Conservation (phyloP, 208 protist species). For the Acanthamoeba castellanii region DNA sequence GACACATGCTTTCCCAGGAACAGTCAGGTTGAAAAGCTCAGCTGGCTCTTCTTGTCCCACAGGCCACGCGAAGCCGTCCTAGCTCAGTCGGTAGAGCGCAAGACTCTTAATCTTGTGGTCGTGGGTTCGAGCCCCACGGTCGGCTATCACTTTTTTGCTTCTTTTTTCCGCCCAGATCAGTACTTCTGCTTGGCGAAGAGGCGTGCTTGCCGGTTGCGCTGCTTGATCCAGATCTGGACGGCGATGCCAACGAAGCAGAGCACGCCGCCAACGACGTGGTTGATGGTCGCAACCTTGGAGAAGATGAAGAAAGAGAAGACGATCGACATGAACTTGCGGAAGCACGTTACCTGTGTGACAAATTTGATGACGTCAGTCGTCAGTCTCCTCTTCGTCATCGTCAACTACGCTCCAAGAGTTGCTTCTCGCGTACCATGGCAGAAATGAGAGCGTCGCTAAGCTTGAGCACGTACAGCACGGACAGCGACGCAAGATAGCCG, state of each 20-base stretch:
- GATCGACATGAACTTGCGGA: slow-evolving; percentile 45
- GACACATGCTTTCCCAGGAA: too few species aligned
- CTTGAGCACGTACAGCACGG: slow-evolving; percentile 50
- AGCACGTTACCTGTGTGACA: slow-evolving; percentile 14
- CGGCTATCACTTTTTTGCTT: too few species aligned
- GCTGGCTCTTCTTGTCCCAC: too few species aligned
- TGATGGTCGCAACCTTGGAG: slow-evolving; percentile 32
- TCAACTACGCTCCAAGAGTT: too few species aligned
- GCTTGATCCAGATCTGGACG: slow-evolving; percentile 41
- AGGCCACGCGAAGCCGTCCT: too few species aligned
- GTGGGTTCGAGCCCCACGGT: too few species aligned
- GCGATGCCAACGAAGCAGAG: slow-evolving; percentile 34
- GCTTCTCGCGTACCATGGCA: slow-evolving; percentile 22
- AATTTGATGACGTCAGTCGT: not conserved
- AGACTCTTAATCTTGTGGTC: too few species aligned
- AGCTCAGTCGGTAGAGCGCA: too few species aligned
- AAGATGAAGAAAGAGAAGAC: slow-evolving; percentile 33
- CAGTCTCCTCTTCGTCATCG: too few species aligned
- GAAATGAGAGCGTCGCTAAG: slow-evolving; percentile 43
- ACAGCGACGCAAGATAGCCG: slow-evolving; percentile 6
- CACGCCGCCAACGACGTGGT: slow-evolving; percentile 3
- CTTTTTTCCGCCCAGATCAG: too few species aligned
- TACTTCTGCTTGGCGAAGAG: too few species aligned
- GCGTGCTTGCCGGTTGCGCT: not conserved
- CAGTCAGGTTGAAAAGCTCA: too few species aligned